Evolutionary conservation across 345 rosid species (phyloP), one percentile per base, ranked within the genome.

Genomic region (Brassica cretica): DNA sequence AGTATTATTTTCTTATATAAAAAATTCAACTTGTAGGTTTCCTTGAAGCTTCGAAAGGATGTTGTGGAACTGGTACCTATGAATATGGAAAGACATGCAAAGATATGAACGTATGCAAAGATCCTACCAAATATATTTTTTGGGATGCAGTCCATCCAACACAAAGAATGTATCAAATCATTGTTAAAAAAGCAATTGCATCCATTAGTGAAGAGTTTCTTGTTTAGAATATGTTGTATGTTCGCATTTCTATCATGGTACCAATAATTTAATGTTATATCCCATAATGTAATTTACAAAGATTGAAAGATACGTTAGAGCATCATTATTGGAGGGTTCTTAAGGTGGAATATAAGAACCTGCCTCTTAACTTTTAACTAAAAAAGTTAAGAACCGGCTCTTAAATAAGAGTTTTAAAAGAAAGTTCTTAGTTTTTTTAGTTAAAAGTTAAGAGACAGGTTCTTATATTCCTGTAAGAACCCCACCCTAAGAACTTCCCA

Each of bases 101-200:
- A 76, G 93, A 90, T 35, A 44, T 85, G 88, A 51, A 59, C 32
- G 86, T 91, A 1, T 94, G 98, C 53, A 56, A 73, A 6, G 89
- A 92, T 78, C 80, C 94, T 6, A 80, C 87, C 14, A 85, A 86
- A 75, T 94, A 88, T 27, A 79, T 81, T 6, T 92, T 92, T 61
- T 94, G 96, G 96, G 98, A 92, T 61, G 91, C 96, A 0, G 96
- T 90, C 32, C 97, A 94, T 73, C 98, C 96, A 9, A 87, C 94
- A 0, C 83, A 94, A 70, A 89, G 76, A 69, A 89, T 89, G 93
- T 94, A 94, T 66, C 83, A 83, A 76, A 85, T 91, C 68, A 56
- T 94, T 18, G 92, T 92, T 10, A 75, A 66, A 10, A 76, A 81
- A 25, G 89, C 89, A 39, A 15, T 91, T 8, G 67, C 76, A 58